A percentile compares a stretch with the other conserved stretches of the same genome.
Evolutionary conservation across 2,329 filamentous ascomycete species (phyloP).

Genomic region (Colletotrichum liriopes): DNA sequence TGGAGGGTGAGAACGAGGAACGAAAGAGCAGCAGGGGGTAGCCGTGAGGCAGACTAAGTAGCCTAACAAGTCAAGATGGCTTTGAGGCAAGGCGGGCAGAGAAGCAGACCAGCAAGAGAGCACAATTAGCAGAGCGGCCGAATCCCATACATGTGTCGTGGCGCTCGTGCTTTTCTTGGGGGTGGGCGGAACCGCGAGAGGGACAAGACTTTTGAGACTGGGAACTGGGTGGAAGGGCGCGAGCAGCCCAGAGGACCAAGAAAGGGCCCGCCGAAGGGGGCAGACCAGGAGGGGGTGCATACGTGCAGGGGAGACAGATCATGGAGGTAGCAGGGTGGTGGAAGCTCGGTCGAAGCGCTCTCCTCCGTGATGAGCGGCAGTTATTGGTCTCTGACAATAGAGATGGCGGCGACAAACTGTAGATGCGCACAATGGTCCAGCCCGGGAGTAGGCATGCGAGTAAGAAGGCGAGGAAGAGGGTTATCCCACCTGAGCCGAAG

Average conservation of each 20-base stretch:
- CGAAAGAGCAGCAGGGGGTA: conserved; percentile 22
- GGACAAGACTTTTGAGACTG: conserved; percentile 36
- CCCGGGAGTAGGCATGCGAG: conserved; percentile 1
- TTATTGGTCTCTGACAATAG: background rate
- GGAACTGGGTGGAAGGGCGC: conserved; percentile 8
- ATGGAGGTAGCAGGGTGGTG: conserved; percentile 27
- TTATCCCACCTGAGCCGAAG: background rate
- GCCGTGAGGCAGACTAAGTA: conserved; percentile 27
- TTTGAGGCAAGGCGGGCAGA: conserved; percentile 27
- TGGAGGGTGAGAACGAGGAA: background rate
- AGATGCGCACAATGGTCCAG: background rate
- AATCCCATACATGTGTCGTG: conserved; percentile 10
- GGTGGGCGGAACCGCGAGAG: conserved; percentile 23
- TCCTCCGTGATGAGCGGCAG: conserved; percentile 11
- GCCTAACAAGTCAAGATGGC: conserved; percentile 25
- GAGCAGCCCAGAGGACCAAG: conserved; percentile 23
- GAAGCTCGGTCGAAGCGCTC: conserved; percentile 34
- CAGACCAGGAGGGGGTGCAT: conserved; percentile 19
- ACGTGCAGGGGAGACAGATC: conserved; percentile 12
- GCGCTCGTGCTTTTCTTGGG: conserved; percentile 23
- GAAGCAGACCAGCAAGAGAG: background rate
- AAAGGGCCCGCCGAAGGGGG: conserved; percentile 28
- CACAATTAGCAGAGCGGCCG: background rate
- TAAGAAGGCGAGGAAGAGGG: background rate
- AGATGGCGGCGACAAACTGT: background rate